Evolutionary conservation across 495 filamentous ascomycete species (phyloP).

Genomic region (Penicillium atrosanguineum): DNA sequence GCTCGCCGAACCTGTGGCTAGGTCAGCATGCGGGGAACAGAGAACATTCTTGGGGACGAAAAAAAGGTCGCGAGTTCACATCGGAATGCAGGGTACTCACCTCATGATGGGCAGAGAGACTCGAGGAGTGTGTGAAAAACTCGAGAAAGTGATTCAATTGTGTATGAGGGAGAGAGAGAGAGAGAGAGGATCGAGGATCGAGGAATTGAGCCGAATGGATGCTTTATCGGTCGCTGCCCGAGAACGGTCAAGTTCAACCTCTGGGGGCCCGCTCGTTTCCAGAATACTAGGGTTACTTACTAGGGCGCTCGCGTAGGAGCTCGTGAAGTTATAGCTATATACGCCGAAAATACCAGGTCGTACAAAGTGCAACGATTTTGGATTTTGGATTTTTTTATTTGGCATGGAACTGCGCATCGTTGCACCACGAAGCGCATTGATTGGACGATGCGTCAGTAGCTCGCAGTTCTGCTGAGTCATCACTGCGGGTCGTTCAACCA

Average conservation of each 20-base stretch:
- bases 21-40: slow-evolving; percentile 17
- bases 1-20: slow-evolving; percentile 88
- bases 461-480: slow-evolving; percentile 5
- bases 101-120: slow-evolving; percentile 27
- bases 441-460: neutral
- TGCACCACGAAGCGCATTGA: neutral
- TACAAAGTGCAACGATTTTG: neutral
- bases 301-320: neutral
- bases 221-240: slow-evolving; percentile 15
- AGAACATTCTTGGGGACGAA: neutral
- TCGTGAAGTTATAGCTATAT: neutral
- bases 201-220: slow-evolving; percentile 1
- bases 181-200: neutral
- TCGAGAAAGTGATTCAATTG: slow-evolving; percentile 3
- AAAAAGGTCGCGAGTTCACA: neutral
- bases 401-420: neutral
- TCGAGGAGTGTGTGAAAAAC: neutral
- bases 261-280: neutral
- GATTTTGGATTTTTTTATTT: neutral
- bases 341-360: neutral
- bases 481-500: slow-evolving; percentile 4
- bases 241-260: slow-evolving; percentile 15
- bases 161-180: slow-evolving; percentile 16
- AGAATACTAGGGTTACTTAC: neutral
- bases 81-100: neutral